phyloP scores from a whole-genome alignment of 192 early-diverging fungal species.

The Lobosporangium transversale region DNA sequence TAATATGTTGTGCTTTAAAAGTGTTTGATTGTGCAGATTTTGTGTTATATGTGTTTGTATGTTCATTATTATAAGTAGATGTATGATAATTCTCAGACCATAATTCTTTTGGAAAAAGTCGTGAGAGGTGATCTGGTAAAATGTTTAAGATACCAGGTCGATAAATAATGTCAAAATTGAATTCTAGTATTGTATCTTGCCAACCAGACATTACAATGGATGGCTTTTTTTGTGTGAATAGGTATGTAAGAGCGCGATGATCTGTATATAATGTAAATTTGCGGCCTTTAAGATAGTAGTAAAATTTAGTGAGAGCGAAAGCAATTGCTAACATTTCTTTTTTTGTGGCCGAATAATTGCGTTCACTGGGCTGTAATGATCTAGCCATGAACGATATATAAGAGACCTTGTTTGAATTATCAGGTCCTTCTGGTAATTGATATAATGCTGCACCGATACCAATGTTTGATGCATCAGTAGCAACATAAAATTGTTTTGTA shows the following conservation, averaged over 20 bases:
- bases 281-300: slow-evolving; percentile 52
- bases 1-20: too few relatives aligned
- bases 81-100: neutral
- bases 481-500: slow-evolving; percentile 27
- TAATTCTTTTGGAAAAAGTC: slow-evolving; percentile 10
- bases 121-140: slow-evolving; percentile 46
- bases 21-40: neutral
- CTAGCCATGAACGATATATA: slow-evolving; percentile 43
- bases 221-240: slow-evolving; percentile 23
- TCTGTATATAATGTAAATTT: slow-evolving; percentile 54
- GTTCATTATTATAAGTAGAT: neutral
- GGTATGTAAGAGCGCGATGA: slow-evolving; percentile 36
- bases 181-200: slow-evolving; percentile 40
- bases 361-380: slow-evolving; percentile 23
- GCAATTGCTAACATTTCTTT: slow-evolving; percentile 43
- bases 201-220: slow-evolving; percentile 30
- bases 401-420: neutral
- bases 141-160: slow-evolving; percentile 33
- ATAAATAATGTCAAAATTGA: slow-evolving; percentile 34
- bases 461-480: slow-evolving; percentile 55
- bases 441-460: slow-evolving; percentile 37
- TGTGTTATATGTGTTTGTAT: too few relatives aligned
- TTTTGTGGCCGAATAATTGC: slow-evolving; percentile 39
- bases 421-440: slow-evolving; percentile 20
- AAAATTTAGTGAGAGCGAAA: slow-evolving; percentile 41